These are phyloP conservation scores for Paramecium biaurelia DNA, from an alignment of 73 alveolate genomes.

Conservation along the genomic window DNA sequence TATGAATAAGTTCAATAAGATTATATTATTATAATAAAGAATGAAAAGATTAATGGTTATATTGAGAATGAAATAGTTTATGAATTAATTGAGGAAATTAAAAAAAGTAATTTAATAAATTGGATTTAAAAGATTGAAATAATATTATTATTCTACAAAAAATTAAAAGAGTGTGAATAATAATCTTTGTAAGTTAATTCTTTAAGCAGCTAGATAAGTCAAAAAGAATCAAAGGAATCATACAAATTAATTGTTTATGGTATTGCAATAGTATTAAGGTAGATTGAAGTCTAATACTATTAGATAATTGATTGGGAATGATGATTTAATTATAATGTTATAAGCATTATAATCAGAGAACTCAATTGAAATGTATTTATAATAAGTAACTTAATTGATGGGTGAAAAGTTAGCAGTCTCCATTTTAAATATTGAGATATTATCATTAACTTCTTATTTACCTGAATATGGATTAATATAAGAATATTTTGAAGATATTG, in stretches of 20 bases:
- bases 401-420: conserved; percentile 15
- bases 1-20: not conserved
- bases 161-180: not conserved
- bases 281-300: not conserved
- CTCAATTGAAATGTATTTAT: not conserved
- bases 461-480: conserved; percentile 8
- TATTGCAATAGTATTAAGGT: not conserved
- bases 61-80: not conserved
- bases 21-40: not conserved
- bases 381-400: not conserved
- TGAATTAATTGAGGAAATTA: not conserved
- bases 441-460: not conserved
- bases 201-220: not conserved
- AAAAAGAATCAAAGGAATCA: not conserved
- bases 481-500: conserved; percentile 22
- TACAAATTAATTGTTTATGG: not conserved
- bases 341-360: conserved; percentile 23
- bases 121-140: not conserved
- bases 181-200: not conserved
- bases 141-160: not conserved
- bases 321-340: conserved; percentile 9
- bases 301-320: not conserved
- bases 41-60: not conserved
- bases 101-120: not conserved
- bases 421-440: not conserved